phyloP scores from a whole-genome alignment of 768 basidiomycete species.

The Agrocybe pediades region DNA sequence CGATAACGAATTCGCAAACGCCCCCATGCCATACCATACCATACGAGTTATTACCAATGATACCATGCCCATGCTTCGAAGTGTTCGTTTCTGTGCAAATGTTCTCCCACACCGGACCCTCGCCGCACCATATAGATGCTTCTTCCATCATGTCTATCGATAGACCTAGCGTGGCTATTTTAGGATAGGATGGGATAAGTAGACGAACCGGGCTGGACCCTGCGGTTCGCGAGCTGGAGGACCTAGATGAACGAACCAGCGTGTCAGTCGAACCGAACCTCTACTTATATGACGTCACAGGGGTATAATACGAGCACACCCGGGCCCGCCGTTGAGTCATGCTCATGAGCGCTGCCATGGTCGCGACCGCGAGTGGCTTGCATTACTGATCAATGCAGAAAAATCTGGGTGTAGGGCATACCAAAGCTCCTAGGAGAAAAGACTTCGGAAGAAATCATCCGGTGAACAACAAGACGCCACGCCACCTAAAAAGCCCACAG shows the following conservation, averaged over 20 bases:
- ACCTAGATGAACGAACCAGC: no score
- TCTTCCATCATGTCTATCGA: neutral
- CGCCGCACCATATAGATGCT: neutral
- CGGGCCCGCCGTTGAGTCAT: neutral
- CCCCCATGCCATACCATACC: slow-evolving; percentile 2
- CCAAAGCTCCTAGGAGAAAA: no score
- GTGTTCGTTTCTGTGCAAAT: slow-evolving; percentile 2
- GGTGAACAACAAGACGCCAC: neutral
- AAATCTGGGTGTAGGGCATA: neutral
- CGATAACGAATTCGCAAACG: slow-evolving; percentile 3
- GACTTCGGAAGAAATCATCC: neutral
- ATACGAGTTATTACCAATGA: no score
- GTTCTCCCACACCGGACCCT: slow-evolving; percentile 2
- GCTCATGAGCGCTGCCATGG: neutral
- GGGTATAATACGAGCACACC: neutral
- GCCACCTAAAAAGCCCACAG: no score
- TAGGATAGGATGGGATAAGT: neutral
- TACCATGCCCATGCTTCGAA: no score
- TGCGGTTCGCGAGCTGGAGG: no score
- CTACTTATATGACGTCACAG: neutral
- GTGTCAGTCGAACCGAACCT: neutral
- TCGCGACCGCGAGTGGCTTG: no score
- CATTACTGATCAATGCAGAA: neutral
- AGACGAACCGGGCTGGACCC: neutral
- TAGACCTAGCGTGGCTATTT: neutral